These are phyloP conservation scores for Globisporangium orthogonon DNA, from an alignment of 352 stramenopile genomes.

Conservation along the genomic window DNA sequence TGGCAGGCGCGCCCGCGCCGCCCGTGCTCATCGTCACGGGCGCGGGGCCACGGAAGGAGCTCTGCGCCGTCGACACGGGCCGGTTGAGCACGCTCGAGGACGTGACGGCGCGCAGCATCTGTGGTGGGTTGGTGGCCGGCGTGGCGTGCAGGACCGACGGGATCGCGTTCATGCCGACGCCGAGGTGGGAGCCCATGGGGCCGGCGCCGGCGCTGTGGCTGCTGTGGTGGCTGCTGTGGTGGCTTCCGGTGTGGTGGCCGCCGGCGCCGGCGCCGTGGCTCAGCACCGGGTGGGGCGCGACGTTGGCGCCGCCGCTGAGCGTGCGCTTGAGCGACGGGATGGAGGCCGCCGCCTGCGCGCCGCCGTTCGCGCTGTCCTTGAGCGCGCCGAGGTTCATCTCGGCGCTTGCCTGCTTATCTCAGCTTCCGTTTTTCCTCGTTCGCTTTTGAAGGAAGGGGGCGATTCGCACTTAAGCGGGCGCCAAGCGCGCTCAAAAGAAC, in stretches of 20 bases:
- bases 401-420: background rate
- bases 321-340: conserved; percentile 87
- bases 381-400: conserved; percentile 70
- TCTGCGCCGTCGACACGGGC: conserved; percentile 17
- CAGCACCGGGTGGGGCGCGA: conserved; percentile 8
- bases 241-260: conserved; percentile 10
- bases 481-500: background rate
- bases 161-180: conserved; percentile 70
- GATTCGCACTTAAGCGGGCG: background rate
- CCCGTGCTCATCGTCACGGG: conserved; percentile 9
- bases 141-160: conserved; percentile 70
- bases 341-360: conserved; percentile 28
- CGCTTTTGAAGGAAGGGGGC: background rate
- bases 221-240: conserved; percentile 22
- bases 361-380: conserved; percentile 48
- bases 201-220: background rate
- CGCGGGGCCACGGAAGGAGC: conserved; percentile 20
- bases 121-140: conserved; percentile 60
- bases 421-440: background rate
- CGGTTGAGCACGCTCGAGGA: conserved; percentile 80
- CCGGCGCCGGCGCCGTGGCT: conserved; percentile 18
- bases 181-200: conserved; percentile 27
- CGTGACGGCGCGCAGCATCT: conserved; percentile 82
- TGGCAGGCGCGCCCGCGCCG: conserved; percentile 17
- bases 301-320: conserved; percentile 57